phyloP scores from a whole-genome alignment of 768 basidiomycete species.

The Collybia mongolica region DNA sequence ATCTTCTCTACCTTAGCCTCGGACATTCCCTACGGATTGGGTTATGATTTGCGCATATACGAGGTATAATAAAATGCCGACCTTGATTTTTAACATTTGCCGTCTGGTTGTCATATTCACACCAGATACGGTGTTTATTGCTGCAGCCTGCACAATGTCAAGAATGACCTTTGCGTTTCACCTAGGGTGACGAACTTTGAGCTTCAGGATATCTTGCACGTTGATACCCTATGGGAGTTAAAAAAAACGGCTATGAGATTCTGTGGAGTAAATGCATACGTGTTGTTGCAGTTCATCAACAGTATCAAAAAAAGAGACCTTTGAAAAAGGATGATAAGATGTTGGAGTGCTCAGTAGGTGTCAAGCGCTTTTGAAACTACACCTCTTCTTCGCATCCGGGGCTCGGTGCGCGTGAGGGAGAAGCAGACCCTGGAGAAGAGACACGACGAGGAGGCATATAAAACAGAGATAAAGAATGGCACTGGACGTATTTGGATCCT shows the following conservation, averaged over 20 bases:
- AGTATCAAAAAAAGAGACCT: conserved; percentile 69
- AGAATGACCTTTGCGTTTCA: conserved; percentile 8
- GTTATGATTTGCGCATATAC: conserved; percentile 8
- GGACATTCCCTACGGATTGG: conserved; percentile 73
- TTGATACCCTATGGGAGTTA: conserved; percentile 74
- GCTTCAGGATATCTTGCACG: conserved; percentile 91
- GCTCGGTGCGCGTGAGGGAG: conserved; percentile 44
- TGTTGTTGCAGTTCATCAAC: conserved; percentile 87
- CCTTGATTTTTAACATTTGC: conserved; percentile 93
- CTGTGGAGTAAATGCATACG: conserved; percentile 34
- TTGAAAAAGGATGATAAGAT: background rate
- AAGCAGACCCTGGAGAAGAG: conserved; percentile 42
- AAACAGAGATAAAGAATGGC: background rate
- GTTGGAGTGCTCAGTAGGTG: background rate
- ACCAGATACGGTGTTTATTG: conserved; percentile 82
- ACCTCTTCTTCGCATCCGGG: conserved; percentile 49
- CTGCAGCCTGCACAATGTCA: conserved; percentile 51
- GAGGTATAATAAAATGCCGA: conserved; percentile 24
- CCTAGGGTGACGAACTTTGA: conserved; percentile 58
- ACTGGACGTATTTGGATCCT: no score
- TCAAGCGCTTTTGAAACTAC: background rate
- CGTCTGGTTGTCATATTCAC: conserved; percentile 91
- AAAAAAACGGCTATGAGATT: background rate
- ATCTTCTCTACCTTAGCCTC: conserved; percentile 98
- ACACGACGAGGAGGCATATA: conserved; percentile 49